Percentiles rank a stretch among this genome's conserved stretches.
Evolutionary conservation across 1,284 basidiomycete species (phyloP).

Genomic region (Sphagnurus paluster): DNA sequence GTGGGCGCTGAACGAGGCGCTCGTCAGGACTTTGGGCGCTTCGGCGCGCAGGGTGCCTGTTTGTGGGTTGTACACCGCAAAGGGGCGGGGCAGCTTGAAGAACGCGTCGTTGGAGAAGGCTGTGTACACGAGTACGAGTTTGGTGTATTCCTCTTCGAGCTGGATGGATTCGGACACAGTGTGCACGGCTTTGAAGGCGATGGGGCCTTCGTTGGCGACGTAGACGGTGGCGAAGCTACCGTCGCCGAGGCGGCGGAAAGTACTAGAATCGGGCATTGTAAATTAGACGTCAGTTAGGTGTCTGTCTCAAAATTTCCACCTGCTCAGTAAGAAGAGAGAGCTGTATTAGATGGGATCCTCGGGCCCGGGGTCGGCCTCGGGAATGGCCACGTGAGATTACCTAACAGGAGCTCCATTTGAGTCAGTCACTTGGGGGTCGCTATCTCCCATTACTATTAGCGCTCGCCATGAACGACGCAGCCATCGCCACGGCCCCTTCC

Average conservation of each 20-base stretch:
- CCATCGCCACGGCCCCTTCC: too few relatives aligned
- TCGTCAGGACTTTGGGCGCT: slow-evolving; percentile 11
- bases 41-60: slow-evolving; percentile 2
- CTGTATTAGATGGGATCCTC: too few relatives aligned
- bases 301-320: too few relatives aligned
- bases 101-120: slow-evolving; percentile 7
- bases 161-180: neutral
- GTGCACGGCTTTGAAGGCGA: slow-evolving; percentile 19
- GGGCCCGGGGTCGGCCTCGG: too few relatives aligned
- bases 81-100: slow-evolving; percentile 17
- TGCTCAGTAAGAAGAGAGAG: too few relatives aligned
- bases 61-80: slow-evolving; percentile 16
- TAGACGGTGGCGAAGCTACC: slow-evolving; percentile 22
- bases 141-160: slow-evolving; percentile 13
- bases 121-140: slow-evolving; percentile 7
- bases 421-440: too few relatives aligned
- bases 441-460: too few relatives aligned
- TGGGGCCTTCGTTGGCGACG: slow-evolving; percentile 15
- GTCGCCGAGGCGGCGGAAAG: slow-evolving; percentile 15
- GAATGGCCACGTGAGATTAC: too few relatives aligned
- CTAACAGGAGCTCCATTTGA: too few relatives aligned
- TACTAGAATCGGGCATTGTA: too few relatives aligned
- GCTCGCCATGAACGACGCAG: slow-evolving; percentile 16
- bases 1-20: neutral
- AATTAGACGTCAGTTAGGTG: too few relatives aligned